A percentile compares a stretch with the other conserved stretches of the same genome.
phyloP scores from a whole-genome alignment of 169 alveolate species.

The Eimeria sp. region DNA sequence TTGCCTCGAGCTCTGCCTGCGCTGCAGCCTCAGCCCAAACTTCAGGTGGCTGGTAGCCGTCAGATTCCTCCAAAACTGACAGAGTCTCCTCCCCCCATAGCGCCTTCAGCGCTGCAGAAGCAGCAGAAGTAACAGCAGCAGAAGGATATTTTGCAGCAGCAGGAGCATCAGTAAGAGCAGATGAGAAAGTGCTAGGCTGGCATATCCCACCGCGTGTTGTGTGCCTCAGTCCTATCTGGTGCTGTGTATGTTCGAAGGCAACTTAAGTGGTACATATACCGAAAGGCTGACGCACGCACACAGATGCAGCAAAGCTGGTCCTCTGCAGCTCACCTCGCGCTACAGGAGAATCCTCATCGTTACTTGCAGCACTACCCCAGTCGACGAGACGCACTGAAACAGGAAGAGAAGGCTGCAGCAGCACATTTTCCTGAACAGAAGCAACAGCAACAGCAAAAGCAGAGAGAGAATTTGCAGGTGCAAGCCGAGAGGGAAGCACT shows the following conservation, averaged over 20 bases:
- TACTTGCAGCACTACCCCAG: conserved; percentile 70
- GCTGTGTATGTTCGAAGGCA: neutral
- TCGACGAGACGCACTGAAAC: conserved; percentile 28
- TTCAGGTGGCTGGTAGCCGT: conserved; percentile 70
- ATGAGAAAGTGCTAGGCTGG: neutral
- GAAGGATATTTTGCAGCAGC: neutral
- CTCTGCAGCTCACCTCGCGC: conserved; percentile 2
- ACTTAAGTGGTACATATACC: neutral
- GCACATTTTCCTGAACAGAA: conserved; percentile 1
- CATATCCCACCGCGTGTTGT: neutral
- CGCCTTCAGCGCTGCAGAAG: neutral
- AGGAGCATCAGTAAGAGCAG: neutral
- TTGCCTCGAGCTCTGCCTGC: conserved; percentile 36
- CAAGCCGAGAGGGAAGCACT: neutral
- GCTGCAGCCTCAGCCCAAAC: conserved; percentile 42
- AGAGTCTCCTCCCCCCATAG: conserved; percentile 24
- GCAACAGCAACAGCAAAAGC: neutral
- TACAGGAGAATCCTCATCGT: neutral
- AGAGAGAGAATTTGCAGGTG: neutral
- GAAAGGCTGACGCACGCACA: no score
- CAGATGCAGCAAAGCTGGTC: no score
- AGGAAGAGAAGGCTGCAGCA: conserved; percentile 33
- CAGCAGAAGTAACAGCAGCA: neutral
- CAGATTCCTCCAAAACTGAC: conserved; percentile 13
- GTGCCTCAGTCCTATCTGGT: neutral